Evolutionary conservation across 116 monocot genomes (phyloP), one percentile per base, ranked within the genome.

Genomic region (Trichopus zeylanicus): DNA sequence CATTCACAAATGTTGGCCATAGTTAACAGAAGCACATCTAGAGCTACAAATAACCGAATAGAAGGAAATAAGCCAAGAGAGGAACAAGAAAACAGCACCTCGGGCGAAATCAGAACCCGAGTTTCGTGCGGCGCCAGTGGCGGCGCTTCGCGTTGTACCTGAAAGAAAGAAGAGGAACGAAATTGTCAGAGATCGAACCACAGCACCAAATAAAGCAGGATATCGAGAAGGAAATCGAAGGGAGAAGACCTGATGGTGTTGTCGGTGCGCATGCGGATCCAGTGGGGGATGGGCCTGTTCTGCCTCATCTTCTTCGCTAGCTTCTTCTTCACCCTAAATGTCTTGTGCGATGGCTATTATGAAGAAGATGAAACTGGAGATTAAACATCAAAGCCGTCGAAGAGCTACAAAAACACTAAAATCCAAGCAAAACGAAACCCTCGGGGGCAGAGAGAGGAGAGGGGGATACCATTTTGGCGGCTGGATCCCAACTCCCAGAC

Each of bases 101-200:
- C 21, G 5, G 46, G 26, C 27, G 13, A 55, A 31, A 66, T 83
- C 49, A 85, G 58, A 86, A 86, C 48, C 81, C 81, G 10, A 81
- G 78, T 72, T 86, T 86, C 8, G 86, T 86, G 65, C 86, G 81
- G 69, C 86, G 86, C 86, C 86, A 86, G 81, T 86, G 86, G 71
- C 86, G 78, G 61, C 86, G 77, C 86, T 86, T 86, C 4, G 86
- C 86, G 62, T 86, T 86, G 77, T 85, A 85, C 73, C 76, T 81
- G 67, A 37, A 53, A 59, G 6, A 46, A n/a, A n/a, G n/a, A n/a
- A n/a, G n/a, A n/a, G n/a, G n/a, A n/a, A n/a, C n/a, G n/a, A n/a
- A n/a, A n/a, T n/a, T n/a, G n/a, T n/a, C 39, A 53, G 1, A 26
- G 7, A 33, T 35, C 7, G 19, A 56, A 10, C 52, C 2, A 37